These are phyloP conservation scores for Exophiala aquamarina DNA, from an alignment of 2,329 filamentous ascomycete genomes.

Conservation along the genomic window DNA sequence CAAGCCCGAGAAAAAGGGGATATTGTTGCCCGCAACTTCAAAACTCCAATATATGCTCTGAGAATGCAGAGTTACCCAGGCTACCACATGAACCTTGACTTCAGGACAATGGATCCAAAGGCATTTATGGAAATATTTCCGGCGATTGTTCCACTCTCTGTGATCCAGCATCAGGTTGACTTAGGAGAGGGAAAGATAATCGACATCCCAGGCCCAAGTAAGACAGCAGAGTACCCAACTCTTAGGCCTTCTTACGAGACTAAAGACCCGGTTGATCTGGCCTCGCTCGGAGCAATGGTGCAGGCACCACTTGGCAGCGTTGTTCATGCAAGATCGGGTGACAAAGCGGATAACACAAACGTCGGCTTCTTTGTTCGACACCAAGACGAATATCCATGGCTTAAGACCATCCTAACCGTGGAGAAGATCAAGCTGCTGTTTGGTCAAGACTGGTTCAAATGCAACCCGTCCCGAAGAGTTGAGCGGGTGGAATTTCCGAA, in stretches of 20 bases:
- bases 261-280: slow-evolving; percentile 12
- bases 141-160: slow-evolving; percentile 22
- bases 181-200: slow-evolving; percentile 4
- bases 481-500: slow-evolving; percentile 48
- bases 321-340: slow-evolving; percentile 41
- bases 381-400: slow-evolving; percentile 32
- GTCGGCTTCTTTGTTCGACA: slow-evolving; percentile 37
- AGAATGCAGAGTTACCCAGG: slow-evolving; percentile 40
- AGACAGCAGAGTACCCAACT: slow-evolving; percentile 22
- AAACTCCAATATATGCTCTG: slow-evolving; percentile 36
- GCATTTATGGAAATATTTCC: slow-evolving; percentile 32
- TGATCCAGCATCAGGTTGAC: slow-evolving; percentile 21
- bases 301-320: slow-evolving; percentile 41
- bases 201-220: slow-evolving; percentile 26
- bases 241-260: not conserved
- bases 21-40: slow-evolving; percentile 32
- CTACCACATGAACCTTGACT: slow-evolving; percentile 5
- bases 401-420: slow-evolving; percentile 40
- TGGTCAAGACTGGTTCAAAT: slow-evolving; percentile 36
- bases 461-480: slow-evolving; percentile 27
- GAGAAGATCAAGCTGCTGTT: slow-evolving; percentile 38
- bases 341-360: slow-evolving; percentile 41
- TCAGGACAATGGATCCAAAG: slow-evolving; percentile 26
- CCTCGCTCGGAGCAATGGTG: slow-evolving; percentile 29
- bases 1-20: slow-evolving; percentile 38